These are phyloP conservation scores for Apiospora sp. DNA, from an alignment of 2,329 filamentous ascomycete species.

Conservation along the genomic window DNA sequence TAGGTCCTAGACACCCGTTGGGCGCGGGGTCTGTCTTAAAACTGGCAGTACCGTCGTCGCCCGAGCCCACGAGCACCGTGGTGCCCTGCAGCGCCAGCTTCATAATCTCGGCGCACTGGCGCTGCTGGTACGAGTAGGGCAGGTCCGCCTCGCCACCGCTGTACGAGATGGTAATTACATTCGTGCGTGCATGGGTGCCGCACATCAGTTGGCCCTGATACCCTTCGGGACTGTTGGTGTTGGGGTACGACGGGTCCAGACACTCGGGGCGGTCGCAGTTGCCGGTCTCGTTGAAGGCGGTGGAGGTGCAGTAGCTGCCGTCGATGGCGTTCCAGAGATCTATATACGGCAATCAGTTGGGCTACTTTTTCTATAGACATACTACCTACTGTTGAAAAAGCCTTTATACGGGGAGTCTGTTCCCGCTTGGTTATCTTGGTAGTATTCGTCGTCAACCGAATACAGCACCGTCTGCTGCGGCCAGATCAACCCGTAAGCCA, in stretches of 20 bases:
- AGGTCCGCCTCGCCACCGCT: constrained; percentile 62
- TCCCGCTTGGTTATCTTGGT: constrained; percentile 41
- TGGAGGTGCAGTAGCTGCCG: constrained; percentile 60
- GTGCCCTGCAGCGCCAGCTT: constrained; percentile 60
- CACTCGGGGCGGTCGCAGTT: constrained; percentile 48
- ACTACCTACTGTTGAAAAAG: constrained; percentile 44
- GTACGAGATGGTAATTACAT: constrained; percentile 61
- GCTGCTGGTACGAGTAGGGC: constrained; percentile 60
- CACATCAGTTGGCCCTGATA: constrained; percentile 54
- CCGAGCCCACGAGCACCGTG: constrained; percentile 57
- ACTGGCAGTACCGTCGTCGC: constrained; percentile 55
- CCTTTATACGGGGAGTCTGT: constrained; percentile 39
- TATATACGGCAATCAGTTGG: constrained; percentile 8
- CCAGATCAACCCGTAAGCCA: constrained; percentile 57
- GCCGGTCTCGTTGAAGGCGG: constrained; percentile 57
- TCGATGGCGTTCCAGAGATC: constrained; percentile 61
- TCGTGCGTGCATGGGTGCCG: constrained; percentile 42
- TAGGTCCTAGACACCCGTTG: constrained; percentile 48
- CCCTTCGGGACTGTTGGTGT: constrained; percentile 52
- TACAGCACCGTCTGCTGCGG: constrained; percentile 57
- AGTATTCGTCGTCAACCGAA: constrained; percentile 55
- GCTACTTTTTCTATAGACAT: no score
- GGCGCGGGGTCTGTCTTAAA: constrained; percentile 36
- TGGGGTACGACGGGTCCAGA: constrained; percentile 59
- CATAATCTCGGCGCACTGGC: constrained; percentile 59